A percentile compares a stretch with the other conserved stretches of the same genome.
These are phyloP conservation scores for Epichloe uncinata DNA, from an alignment of 2,329 filamentous ascomycete species.

Conservation along the genomic window DNA sequence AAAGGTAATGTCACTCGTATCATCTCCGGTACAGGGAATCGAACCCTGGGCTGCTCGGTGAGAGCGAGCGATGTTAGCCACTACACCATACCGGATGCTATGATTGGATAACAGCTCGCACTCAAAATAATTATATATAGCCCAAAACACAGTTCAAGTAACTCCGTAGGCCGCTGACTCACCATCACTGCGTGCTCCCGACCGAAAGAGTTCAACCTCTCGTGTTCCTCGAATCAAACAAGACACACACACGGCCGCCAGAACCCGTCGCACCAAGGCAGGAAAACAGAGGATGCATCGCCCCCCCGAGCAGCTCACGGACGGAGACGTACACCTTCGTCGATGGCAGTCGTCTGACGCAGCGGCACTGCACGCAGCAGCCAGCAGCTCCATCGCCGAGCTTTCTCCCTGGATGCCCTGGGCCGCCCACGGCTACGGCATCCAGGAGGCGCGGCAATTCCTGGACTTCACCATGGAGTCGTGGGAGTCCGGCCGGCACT, in stretches of 20 bases:
- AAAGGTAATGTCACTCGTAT: accelerated
- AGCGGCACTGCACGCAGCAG: conserved; percentile 3
- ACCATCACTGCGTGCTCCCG: background rate
- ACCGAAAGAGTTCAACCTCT: too few relatives aligned
- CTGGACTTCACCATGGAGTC: conserved; percentile 1
- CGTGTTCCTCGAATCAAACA: too few relatives aligned
- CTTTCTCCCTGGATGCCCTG: conserved; percentile 10
- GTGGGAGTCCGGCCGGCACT: conserved; percentile 8
- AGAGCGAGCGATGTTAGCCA: conserved; percentile 25
- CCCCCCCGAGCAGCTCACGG: conserved; percentile 7
- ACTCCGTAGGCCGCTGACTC: too few relatives aligned
- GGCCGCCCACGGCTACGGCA: conserved; percentile 7
- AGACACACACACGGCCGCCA: too few relatives aligned
- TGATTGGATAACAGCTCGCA: background rate
- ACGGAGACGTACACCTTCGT: conserved; percentile 6
- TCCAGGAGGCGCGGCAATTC: conserved; percentile 4
- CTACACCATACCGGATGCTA: conserved; percentile 21
- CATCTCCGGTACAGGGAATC: conserved; percentile 22
- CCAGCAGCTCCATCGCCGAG: conserved; percentile 6
- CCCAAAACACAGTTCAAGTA: accelerated
- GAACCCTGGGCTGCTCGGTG: conserved; percentile 24
- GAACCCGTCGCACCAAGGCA: too few relatives aligned
- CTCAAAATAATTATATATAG: background rate
- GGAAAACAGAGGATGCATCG: too few relatives aligned
- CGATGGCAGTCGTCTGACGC: conserved; percentile 8